Conservation (phyloP, 75 land plant genomes). For the Cryptomeria japonica region DNA sequence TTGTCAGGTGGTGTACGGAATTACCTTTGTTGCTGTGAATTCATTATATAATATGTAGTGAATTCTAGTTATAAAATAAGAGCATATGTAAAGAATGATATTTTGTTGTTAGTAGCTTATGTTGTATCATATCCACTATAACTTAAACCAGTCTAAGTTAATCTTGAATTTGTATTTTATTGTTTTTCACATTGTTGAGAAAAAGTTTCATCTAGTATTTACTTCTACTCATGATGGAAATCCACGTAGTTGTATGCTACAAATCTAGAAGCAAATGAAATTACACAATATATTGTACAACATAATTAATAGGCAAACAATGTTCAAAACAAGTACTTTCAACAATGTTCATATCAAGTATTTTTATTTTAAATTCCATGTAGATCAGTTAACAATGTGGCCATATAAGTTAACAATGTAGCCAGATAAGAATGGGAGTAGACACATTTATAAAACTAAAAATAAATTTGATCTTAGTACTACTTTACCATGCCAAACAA, state of each 20-base stretch:
- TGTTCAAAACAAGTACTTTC: too few species aligned
- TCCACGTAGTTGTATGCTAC: neutral
- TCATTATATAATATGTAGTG: neutral
- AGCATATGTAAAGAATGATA: conserved; percentile 4
- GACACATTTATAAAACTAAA: too few species aligned
- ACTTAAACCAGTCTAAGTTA: neutral
- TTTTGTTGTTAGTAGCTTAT: neutral
- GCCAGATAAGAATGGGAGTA: too few species aligned
- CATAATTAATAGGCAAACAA: too few species aligned
- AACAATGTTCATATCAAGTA: too few species aligned
- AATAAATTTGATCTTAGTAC: too few species aligned
- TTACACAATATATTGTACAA: too few species aligned
- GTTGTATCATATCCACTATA: neutral
- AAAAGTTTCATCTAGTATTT: neutral
- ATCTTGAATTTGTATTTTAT: neutral
- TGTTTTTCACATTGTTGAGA: neutral
- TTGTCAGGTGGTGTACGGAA: neutral
- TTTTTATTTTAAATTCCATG: too few species aligned
- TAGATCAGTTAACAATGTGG: too few species aligned
- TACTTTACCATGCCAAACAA: too few species aligned
- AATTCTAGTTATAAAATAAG: neutral
- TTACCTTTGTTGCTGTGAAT: neutral
- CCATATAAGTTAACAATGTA: too few species aligned
- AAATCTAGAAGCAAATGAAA: neutral
- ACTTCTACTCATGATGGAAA: neutral